Conservation (phyloP, 805 yeast genomes). For the Spathaspora passalidarum region DNA sequence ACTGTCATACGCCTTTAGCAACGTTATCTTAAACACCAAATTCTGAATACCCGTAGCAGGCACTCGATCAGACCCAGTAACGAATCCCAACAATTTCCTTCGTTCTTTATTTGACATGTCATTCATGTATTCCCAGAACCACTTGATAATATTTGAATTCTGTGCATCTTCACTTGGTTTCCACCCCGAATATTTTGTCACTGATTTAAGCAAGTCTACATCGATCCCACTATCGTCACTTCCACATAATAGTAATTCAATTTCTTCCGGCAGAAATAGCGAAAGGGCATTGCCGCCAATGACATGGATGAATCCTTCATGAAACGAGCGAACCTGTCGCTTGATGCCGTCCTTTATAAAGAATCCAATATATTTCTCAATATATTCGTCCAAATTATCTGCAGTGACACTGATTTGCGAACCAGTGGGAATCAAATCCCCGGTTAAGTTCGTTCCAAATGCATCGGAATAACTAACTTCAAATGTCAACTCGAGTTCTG, state of each 20-base stretch:
- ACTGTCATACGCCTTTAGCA: conserved; percentile 29
- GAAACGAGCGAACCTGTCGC: conserved; percentile 55
- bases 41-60: conserved; percentile 91
- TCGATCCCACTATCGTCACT: conserved; percentile 66
- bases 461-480: conserved; percentile 57
- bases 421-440: conserved; percentile 62
- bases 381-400: conserved; percentile 58
- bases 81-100: conserved; percentile 64
- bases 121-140: conserved; percentile 89
- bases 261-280: conserved; percentile 76
- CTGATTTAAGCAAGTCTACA: conserved; percentile 59
- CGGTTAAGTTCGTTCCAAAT: conserved; percentile 41
- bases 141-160: conserved; percentile 45
- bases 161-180: conserved; percentile 32
- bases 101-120: conserved; percentile 46
- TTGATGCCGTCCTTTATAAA: conserved; percentile 55
- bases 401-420: conserved; percentile 49
- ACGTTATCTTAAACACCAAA: conserved; percentile 67
- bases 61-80: conserved; percentile 87
- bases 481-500: conserved; percentile 52
- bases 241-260: conserved; percentile 77
- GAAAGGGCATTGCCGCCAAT: conserved; percentile 80
- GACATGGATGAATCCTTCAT: conserved; percentile 69
- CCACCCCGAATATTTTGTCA: conserved; percentile 76
- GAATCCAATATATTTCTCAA: conserved; percentile 59